Conservation (phyloP, 2,329 filamentous ascomycete species). For the Stachybotrys chartarum region DNA sequence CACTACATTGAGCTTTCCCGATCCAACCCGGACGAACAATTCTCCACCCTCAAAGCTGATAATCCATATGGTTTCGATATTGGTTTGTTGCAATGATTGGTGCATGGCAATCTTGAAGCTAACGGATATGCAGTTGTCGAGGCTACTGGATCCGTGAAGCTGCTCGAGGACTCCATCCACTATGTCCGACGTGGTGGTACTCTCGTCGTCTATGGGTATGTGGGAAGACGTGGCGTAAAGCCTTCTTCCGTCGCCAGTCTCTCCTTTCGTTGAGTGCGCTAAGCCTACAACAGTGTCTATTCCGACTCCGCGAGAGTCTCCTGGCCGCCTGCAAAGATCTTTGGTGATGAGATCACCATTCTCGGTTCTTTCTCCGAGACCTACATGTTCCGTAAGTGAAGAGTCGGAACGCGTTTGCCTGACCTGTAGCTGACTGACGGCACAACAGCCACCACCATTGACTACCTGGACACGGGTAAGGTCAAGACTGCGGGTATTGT, state of each 20-base stretch:
- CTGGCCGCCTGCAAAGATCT: slow-evolving; percentile 68
- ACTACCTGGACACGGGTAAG: slow-evolving; percentile 51
- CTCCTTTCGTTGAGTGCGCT: neutral
- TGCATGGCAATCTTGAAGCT: too few relatives aligned
- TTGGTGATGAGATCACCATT: slow-evolving; percentile 62
- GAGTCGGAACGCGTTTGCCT: neutral
- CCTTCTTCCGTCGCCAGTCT: neutral
- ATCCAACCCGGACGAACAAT: slow-evolving; percentile 49
- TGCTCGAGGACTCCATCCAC: slow-evolving; percentile 64
- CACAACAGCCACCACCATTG: slow-evolving; percentile 32
- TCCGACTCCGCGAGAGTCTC: slow-evolving; percentile 52
- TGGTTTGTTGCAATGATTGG: slow-evolving; percentile 24
- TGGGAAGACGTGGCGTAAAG: neutral
- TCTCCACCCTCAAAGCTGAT: slow-evolving; percentile 52
- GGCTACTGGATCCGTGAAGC: slow-evolving; percentile 61
- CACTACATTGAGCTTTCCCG: slow-evolving; percentile 47
- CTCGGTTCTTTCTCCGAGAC: slow-evolving; percentile 68
- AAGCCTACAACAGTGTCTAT: slow-evolving; percentile 45
- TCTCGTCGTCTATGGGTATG: slow-evolving; percentile 57
- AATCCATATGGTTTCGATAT: slow-evolving; percentile 71
- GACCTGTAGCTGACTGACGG: slow-evolving; percentile 1
- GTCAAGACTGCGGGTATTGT: slow-evolving; percentile 61
- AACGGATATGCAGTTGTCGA: slow-evolving; percentile 42
- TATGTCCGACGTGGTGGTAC: slow-evolving; percentile 66
- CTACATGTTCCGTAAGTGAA: slow-evolving; percentile 56